Evolutionary conservation across 805 yeast genomes (phyloP).

Genomic region (Zygosaccharomyces bailii): DNA sequence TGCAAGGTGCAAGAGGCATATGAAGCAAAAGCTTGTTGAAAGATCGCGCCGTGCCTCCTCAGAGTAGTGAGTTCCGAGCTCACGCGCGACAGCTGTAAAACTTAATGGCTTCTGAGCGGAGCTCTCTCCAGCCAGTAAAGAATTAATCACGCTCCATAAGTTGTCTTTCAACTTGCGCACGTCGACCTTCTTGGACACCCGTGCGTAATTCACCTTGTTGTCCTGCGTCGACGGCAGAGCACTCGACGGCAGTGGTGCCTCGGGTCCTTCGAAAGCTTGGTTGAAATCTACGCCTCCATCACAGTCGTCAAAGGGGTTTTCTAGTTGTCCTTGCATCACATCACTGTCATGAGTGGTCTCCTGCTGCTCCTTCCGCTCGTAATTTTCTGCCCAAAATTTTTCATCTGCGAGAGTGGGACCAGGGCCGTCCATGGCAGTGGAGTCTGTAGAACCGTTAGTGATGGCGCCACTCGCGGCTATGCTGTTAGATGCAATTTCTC

Average conservation of each 20-base stretch:
- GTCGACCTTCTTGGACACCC: slow-evolving; percentile 76
- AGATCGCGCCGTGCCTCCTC: slow-evolving; percentile 58
- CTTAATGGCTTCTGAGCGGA: slow-evolving; percentile 27
- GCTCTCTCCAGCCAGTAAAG: slow-evolving; percentile 7
- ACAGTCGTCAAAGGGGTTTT: slow-evolving; percentile 39
- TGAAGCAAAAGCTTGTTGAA: slow-evolving; percentile 82
- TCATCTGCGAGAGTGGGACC: slow-evolving; percentile 52
- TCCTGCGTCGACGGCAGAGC: slow-evolving; percentile 15
- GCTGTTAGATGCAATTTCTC: background rate
- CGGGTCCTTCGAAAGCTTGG: slow-evolving; percentile 36
- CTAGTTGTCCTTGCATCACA: slow-evolving; percentile 23
- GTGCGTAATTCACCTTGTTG: slow-evolving; percentile 53
- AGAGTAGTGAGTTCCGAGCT: slow-evolving; percentile 51
- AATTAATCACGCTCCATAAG: slow-evolving; percentile 58
- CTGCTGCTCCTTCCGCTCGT: slow-evolving; percentile 41
- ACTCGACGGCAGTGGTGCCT: slow-evolving; percentile 38
- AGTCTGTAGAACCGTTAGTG: too few species aligned
- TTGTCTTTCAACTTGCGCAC: slow-evolving; percentile 69
- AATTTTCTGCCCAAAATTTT: slow-evolving; percentile 68
- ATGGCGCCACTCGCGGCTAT: too few species aligned
- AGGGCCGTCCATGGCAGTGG: too few species aligned
- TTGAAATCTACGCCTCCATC: slow-evolving; percentile 35
- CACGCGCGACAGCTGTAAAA: slow-evolving; percentile 48
- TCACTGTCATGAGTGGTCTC: slow-evolving; percentile 34
- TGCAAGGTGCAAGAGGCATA: slow-evolving; percentile 78